A percentile compares a stretch with the other conserved stretches of the same genome.
These are phyloP conservation scores for Candida glucosophila DNA, from an alignment of 1,139 yeast species.

Conservation along the genomic window DNA sequence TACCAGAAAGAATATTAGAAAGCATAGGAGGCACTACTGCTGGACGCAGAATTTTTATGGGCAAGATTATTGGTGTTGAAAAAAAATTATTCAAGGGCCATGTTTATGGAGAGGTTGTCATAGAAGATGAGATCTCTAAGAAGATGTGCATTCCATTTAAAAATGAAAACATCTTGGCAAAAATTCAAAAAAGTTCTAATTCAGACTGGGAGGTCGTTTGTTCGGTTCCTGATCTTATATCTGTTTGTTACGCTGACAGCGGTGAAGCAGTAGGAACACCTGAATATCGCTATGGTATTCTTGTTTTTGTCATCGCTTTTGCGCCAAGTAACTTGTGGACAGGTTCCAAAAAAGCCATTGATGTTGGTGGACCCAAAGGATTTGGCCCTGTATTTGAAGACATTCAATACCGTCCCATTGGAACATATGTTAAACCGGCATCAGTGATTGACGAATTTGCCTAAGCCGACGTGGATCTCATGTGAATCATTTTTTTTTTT, in stretches of 20 bases:
- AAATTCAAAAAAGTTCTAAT: conserved; percentile 9
- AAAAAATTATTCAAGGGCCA: conserved; percentile 34
- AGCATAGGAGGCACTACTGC: conserved; percentile 24
- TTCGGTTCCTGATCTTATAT: conserved; percentile 39
- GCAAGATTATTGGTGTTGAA: conserved; percentile 36
- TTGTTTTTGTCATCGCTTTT: conserved; percentile 31
- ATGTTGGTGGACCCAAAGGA: conserved; percentile 33
- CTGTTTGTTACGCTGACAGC: conserved; percentile 30
- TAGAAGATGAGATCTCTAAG: conserved; percentile 16
- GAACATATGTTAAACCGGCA: conserved; percentile 20
- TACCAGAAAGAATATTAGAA: conserved; percentile 28
- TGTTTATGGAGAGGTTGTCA: conserved; percentile 36
- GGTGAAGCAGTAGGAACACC: conserved; percentile 44
- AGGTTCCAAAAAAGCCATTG: conserved; percentile 21
- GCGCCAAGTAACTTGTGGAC: conserved; percentile 34
- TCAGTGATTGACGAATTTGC: conserved; percentile 34
- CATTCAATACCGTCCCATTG: conserved; percentile 24
- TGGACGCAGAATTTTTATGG: conserved; percentile 29
- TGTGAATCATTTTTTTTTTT: no score
- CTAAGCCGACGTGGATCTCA: no score
- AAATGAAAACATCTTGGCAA: conserved; percentile 34
- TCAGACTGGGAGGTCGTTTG: conserved; percentile 16
- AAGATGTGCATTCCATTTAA: conserved; percentile 33
- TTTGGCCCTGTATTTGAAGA: conserved; percentile 14
- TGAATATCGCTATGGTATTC: conserved; percentile 36